phyloP scores from a whole-genome alignment of 2,329 filamentous ascomycete genomes.

The Botrytis medusae region DNA sequence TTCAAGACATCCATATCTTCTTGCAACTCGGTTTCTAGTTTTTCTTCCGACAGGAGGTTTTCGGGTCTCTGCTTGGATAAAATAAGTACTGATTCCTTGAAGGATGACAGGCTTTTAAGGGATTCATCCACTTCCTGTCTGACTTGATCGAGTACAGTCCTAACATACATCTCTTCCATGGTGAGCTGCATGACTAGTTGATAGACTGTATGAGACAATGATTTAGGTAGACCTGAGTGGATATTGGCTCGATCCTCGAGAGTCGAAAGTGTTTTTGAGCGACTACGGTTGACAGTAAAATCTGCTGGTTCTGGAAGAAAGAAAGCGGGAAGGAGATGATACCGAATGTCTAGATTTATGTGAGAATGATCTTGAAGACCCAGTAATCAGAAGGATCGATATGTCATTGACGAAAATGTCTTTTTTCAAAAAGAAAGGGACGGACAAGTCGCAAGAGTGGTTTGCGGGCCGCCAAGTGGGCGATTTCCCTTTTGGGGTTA shows the following conservation, averaged over 20 bases:
- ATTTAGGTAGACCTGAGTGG: background rate
- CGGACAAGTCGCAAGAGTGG: background rate
- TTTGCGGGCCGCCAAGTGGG: background rate
- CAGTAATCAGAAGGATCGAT: background rate
- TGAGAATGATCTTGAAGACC: background rate
- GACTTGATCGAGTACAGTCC: background rate
- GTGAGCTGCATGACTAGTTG: background rate
- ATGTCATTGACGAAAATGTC: fast-evolving
- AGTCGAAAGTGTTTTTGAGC: background rate
- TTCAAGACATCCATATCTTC: background rate
- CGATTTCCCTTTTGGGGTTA: background rate
- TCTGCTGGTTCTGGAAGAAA: background rate
- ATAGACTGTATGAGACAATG: background rate
- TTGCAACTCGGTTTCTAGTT: background rate
- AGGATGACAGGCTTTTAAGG: background rate
- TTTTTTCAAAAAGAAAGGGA: background rate
- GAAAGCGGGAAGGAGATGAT: background rate
- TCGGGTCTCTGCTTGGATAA: background rate
- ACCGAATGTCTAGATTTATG: background rate
- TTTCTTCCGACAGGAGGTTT: background rate
- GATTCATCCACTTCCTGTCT: background rate
- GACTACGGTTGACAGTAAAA: background rate
- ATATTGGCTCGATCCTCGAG: background rate
- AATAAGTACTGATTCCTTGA: background rate
- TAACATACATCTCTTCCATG: background rate